Percentiles rank a stretch among this genome's conserved stretches.
These are phyloP conservation scores for Lactarius quietus DNA, from an alignment of 768 basidiomycete species.

Conservation along the genomic window DNA sequence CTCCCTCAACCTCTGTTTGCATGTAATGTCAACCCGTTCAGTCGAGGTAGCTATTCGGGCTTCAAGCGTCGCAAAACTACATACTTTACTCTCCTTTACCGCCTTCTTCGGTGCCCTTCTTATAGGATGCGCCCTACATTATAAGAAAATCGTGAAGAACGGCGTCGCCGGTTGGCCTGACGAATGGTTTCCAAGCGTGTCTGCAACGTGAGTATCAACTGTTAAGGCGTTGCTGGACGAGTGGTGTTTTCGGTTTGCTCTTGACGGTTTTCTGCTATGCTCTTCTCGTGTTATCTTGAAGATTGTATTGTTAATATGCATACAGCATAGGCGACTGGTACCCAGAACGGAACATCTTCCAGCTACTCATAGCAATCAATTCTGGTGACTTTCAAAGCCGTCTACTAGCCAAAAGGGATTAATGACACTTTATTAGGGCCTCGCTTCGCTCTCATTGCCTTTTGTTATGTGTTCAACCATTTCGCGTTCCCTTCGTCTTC, in stretches of 20 bases:
- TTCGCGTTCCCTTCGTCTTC: constrained; percentile 39
- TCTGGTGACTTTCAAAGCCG: constrained; percentile 45
- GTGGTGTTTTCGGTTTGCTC: neutral
- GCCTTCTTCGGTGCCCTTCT: constrained; percentile 66
- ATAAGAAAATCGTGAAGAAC: constrained; percentile 83
- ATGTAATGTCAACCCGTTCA: neutral
- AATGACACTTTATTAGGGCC: constrained; percentile 39
- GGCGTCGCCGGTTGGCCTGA: constrained; percentile 76
- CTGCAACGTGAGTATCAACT: constrained; percentile 57
- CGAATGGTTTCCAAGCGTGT: constrained; percentile 91
- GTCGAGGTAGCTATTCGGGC: constrained; percentile 38
- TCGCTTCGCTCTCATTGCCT: constrained; percentile 60
- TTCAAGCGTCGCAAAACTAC: constrained; percentile 54
- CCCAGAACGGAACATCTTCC: constrained; percentile 80
- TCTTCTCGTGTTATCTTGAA: neutral
- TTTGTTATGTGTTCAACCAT: constrained; percentile 60
- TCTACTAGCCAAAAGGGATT: neutral
- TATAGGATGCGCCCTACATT: constrained; percentile 68
- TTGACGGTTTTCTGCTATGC: neutral
- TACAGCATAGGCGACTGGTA: constrained; percentile 89
- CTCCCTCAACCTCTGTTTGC: neutral
- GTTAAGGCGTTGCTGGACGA: neutral
- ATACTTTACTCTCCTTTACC: constrained; percentile 59
- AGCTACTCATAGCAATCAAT: constrained; percentile 82
- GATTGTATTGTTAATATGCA: neutral